Conservation (phyloP, 2,329 filamentous ascomycete genomes). For the Raffaelea ambrosiae region DNA sequence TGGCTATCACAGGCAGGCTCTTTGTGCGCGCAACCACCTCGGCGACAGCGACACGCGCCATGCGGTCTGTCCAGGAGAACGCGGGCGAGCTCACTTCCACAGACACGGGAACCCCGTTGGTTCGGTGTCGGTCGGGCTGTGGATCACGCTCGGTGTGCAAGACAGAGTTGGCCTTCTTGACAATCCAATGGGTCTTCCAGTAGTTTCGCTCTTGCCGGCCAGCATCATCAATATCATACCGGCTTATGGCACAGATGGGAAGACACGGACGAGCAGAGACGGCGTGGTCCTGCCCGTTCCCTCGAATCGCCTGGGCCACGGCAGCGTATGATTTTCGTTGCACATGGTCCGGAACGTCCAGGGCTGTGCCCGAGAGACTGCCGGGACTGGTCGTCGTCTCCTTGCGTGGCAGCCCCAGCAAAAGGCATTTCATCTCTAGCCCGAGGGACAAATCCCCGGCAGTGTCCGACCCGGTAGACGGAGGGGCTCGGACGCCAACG, state of each 20-base stretch:
- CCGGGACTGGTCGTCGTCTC: not conserved
- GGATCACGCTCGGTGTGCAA: slow-evolving; percentile 19
- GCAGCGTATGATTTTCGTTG: slow-evolving; percentile 15
- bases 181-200: slow-evolving; percentile 29
- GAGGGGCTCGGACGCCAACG: not conserved
- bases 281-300: slow-evolving; percentile 7
- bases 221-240: slow-evolving; percentile 15
- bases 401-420: slow-evolving; percentile 16
- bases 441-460: slow-evolving; percentile 17
- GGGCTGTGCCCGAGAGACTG: not conserved
- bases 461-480: slow-evolving; percentile 7
- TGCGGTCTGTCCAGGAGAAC: slow-evolving; percentile 17
- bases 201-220: slow-evolving; percentile 20
- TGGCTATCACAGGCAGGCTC: slow-evolving; percentile 17
- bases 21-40: slow-evolving; percentile 18
- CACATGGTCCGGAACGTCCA: not conserved
- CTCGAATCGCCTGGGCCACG: slow-evolving; percentile 15
- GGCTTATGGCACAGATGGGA: slow-evolving; percentile 17
- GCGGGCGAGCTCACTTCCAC: slow-evolving; percentile 29
- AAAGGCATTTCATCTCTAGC: slow-evolving; percentile 24
- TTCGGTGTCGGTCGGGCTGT: slow-evolving; percentile 4
- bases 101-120: slow-evolving; percentile 22
- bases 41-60: slow-evolving; percentile 12
- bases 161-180: slow-evolving; percentile 32
- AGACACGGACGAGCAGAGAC: not conserved